Evolutionary conservation across 495 filamentous ascomycete genomes (phyloP).

Genomic region (Cudoniella acicularis): DNA sequence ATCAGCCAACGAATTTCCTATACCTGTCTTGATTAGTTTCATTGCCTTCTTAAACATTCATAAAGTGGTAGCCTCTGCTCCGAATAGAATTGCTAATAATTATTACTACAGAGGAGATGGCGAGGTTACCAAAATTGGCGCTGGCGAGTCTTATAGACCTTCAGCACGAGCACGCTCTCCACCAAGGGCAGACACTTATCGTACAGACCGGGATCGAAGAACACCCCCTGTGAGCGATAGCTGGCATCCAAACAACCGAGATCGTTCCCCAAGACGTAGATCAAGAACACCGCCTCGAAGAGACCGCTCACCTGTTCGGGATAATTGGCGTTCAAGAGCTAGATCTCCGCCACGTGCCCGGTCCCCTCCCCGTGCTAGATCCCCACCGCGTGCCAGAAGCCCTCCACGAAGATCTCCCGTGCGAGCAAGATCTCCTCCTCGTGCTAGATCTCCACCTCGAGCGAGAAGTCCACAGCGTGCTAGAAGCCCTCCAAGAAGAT

Average conservation of each 20-base stretch:
- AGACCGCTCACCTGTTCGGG: slow-evolving; percentile 22
- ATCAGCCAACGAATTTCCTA: no score
- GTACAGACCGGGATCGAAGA: slow-evolving; percentile 31
- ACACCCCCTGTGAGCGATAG: slow-evolving; percentile 23
- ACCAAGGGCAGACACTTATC: slow-evolving; percentile 28
- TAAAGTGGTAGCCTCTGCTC: no score
- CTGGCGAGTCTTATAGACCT: slow-evolving; percentile 54
- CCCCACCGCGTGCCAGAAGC: slow-evolving; percentile 8
- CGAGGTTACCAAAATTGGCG: slow-evolving; percentile 51
- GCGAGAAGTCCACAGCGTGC: not conserved
- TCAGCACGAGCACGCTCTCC: slow-evolving; percentile 45
- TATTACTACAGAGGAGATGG: slow-evolving; percentile 43
- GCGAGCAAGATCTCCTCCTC: slow-evolving; percentile 9
- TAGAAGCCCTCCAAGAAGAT: slow-evolving; percentile 24
- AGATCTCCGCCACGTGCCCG: slow-evolving; percentile 5
- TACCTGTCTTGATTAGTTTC: no score
- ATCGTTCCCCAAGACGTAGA: slow-evolving; percentile 31
- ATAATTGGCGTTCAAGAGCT: slow-evolving; percentile 20
- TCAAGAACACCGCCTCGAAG: slow-evolving; percentile 25
- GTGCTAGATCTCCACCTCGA: not conserved
- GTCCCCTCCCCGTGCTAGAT: not conserved
- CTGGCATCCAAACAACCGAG: slow-evolving; percentile 20
- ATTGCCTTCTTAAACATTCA: no score
- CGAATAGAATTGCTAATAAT: slow-evolving; percentile 30
- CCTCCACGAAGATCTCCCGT: slow-evolving; percentile 11